Evolutionary conservation across 2,329 filamentous ascomycete species (phyloP).

Genomic region (Epichloe amarillans): DNA sequence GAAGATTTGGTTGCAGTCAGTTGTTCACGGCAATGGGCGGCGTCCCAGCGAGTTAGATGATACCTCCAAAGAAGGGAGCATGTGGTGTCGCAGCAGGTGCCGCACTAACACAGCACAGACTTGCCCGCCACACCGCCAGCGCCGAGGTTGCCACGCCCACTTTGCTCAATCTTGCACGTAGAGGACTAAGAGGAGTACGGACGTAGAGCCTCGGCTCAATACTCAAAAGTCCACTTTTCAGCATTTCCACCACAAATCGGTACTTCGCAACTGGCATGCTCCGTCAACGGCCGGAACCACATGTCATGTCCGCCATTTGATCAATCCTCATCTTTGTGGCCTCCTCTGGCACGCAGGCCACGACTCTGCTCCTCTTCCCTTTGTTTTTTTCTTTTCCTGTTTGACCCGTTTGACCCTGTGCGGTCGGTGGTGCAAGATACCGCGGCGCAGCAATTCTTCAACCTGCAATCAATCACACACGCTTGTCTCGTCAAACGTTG

Average conservation of each 20-base stretch:
- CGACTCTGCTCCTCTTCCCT: slow-evolving; percentile 1
- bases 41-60: no score
- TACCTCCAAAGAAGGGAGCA: no score
- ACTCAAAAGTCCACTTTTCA: not conserved
- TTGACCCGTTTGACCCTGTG: not conserved
- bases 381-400: no score
- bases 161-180: no score
- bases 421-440: not conserved
- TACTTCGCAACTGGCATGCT: slow-evolving; percentile 1
- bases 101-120: not conserved
- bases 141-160: not conserved
- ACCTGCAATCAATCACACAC: not conserved
- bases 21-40: no score
- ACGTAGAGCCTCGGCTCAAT: slow-evolving; percentile 2
- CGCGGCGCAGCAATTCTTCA: not conserved
- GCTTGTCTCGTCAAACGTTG: not conserved
- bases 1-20: no score
- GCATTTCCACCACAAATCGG: not conserved
- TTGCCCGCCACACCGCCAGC: not conserved
- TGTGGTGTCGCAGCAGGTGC: no score
- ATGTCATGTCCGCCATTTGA: slow-evolving; percentile 8
- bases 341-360: slow-evolving; percentile 1
- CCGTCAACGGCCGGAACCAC: slow-evolving; percentile 8
- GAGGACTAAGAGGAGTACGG: no score
- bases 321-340: not conserved